A percentile compares a stretch with the other conserved stretches of the same genome.
phyloP scores from a whole-genome alignment of 2,329 filamentous ascomycete species.

The Aspergillus puulaauensis region DNA sequence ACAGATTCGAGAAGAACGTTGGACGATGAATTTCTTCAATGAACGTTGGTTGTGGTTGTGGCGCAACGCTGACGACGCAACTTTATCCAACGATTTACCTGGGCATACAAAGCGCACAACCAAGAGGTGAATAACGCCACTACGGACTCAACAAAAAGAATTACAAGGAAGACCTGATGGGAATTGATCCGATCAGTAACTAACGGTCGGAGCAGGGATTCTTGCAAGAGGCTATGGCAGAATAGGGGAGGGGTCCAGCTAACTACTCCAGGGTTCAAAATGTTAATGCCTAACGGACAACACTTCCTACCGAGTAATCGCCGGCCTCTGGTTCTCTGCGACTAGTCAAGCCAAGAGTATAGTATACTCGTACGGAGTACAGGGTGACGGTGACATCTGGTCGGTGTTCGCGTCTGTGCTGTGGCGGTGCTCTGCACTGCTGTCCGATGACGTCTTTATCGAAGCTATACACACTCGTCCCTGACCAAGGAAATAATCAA shows the following conservation, averaged over 20 bases:
- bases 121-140: not conserved
- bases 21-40: not conserved
- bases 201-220: not conserved
- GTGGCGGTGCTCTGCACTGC: slow-evolving; percentile 7
- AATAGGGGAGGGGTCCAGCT: not conserved
- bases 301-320: not conserved
- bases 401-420: not conserved
- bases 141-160: not conserved
- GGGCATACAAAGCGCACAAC: not conserved
- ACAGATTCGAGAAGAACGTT: not conserved
- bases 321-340: not conserved
- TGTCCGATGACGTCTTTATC: slow-evolving; percentile 5
- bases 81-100: not conserved
- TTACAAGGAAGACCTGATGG: not conserved
- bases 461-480: slow-evolving; percentile 6
- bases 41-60: slow-evolving; percentile 1
- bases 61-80: slow-evolving; percentile 10
- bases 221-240: not conserved
- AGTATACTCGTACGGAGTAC: not conserved
- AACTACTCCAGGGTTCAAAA: not conserved
- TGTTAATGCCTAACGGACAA: slow-evolving; percentile 9
- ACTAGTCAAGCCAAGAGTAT: not conserved
- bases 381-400: not conserved
- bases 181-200: not conserved
- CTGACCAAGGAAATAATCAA: not conserved